These are phyloP conservation scores for Lepidium didymum DNA, from an alignment of 345 rosid species.

Conservation along the genomic window DNA sequence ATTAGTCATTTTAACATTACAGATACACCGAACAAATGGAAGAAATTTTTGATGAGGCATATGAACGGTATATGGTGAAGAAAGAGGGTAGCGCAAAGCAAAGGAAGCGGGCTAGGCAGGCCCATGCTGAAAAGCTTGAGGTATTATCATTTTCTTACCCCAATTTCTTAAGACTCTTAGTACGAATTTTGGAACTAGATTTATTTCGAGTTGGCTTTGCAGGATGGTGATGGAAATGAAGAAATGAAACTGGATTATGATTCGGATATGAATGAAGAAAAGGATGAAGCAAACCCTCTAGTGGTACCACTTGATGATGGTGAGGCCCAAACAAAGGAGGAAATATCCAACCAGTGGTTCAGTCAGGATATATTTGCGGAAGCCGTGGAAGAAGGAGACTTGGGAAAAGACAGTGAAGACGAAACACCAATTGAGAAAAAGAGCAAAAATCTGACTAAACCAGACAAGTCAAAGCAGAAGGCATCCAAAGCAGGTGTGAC, in stretches of 20 bases:
- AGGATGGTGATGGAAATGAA: constrained; percentile 54
- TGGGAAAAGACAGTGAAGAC: constrained; percentile 47
- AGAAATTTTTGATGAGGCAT: constrained; percentile 65
- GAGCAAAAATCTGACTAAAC: constrained; percentile 16
- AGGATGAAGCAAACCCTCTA: constrained; percentile 77
- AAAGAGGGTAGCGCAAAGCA: constrained; percentile 73
- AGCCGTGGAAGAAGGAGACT: constrained; percentile 73
- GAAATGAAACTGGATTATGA: constrained; percentile 46
- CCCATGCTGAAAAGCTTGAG: constrained; percentile 61
- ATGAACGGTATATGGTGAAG: constrained; percentile 56
- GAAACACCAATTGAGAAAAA: constrained; percentile 37
- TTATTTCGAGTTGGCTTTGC: constrained; percentile 7
- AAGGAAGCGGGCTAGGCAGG: constrained; percentile 72
- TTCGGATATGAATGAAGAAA: constrained; percentile 54
- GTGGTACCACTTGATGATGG: constrained; percentile 66
- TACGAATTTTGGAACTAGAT: not conserved
- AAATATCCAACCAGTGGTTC: constrained; percentile 75
- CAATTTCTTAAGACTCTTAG: not conserved
- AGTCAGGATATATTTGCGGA: constrained; percentile 76
- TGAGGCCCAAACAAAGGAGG: constrained; percentile 52
- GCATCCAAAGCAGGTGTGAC: constrained; percentile 6
- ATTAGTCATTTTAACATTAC: constrained; percentile 15
- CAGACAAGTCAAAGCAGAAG: constrained; percentile 34
- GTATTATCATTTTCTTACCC: constrained; percentile 24
- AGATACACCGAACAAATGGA: constrained; percentile 81